These are phyloP conservation scores for Sporothrix sp. DNA, from an alignment of 2,329 filamentous ascomycete genomes.

Conservation along the genomic window DNA sequence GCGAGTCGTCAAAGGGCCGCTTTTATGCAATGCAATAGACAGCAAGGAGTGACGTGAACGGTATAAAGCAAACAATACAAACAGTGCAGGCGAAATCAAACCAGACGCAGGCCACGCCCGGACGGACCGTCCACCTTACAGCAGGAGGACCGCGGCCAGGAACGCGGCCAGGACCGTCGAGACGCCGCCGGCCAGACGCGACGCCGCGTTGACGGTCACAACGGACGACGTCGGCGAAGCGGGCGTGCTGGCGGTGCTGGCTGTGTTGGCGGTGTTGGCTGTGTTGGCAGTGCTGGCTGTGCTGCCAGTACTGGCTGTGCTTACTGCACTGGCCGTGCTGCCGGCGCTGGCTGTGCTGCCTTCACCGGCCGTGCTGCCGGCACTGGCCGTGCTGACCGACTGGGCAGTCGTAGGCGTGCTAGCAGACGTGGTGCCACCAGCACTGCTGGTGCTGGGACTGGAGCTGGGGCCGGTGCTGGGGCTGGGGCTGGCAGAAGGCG, in stretches of 20 bases:
- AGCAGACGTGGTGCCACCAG: neutral
- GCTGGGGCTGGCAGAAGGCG: neutral
- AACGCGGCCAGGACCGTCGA: neutral
- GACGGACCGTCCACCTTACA: neutral
- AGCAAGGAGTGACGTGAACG: slow-evolving; percentile 10
- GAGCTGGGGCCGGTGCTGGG: neutral
- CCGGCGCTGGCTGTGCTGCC: neutral
- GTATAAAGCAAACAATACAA: neutral
- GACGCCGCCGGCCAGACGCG: neutral
- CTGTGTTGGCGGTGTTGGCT: neutral
- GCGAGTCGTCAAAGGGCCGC: neutral
- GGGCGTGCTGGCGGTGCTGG: neutral
- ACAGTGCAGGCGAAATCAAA: neutral
- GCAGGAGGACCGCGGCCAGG: neutral
- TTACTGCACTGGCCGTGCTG: neutral
- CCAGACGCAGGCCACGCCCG: neutral
- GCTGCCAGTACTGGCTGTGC: neutral
- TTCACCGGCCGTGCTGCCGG: neutral
- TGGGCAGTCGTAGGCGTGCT: neutral
- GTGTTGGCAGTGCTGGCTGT: neutral
- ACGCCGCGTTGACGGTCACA: neutral
- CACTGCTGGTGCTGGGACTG: neutral
- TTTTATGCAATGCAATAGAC: slow-evolving; percentile 6
- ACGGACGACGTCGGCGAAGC: neutral
- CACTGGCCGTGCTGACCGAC: no score